These are phyloP conservation scores for Fusarium sp. DNA, from an alignment of 2,329 filamentous ascomycete genomes.

Conservation along the genomic window DNA sequence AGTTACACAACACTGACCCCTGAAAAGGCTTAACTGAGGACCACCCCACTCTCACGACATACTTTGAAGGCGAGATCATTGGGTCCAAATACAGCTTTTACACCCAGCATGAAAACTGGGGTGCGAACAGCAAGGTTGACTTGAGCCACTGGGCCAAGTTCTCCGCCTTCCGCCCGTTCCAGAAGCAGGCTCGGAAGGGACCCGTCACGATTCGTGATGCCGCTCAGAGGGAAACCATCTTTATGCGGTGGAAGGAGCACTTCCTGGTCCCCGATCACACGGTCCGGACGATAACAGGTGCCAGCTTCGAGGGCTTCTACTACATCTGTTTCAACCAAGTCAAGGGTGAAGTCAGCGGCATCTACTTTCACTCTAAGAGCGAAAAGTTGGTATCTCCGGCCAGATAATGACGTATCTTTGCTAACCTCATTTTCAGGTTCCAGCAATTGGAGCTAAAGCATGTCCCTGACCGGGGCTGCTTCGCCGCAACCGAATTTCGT, in stretches of 20 bases:
- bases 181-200: constrained; percentile 64
- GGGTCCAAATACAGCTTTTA: constrained; percentile 93
- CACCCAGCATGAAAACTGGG: constrained; percentile 89
- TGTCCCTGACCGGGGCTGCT: constrained; percentile 83
- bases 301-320: constrained; percentile 98
- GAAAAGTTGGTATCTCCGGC: constrained; percentile 75
- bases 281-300: constrained; percentile 87
- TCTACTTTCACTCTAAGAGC: constrained; percentile 98
- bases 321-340: constrained; percentile 99
- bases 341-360: constrained; percentile 84
- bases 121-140: constrained; percentile 89
- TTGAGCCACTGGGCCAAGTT: constrained; percentile 94
- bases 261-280: constrained; percentile 96
- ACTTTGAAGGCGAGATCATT: constrained; percentile 98
- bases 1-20: constrained; percentile 23
- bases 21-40: constrained; percentile 84
- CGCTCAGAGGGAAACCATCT: constrained; percentile 84
- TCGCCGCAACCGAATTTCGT: constrained; percentile 83
- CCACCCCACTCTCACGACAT: constrained; percentile 96
- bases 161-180: constrained; percentile 79
- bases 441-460: constrained; percentile 93
- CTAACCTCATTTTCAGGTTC: constrained; percentile 63
- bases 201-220: constrained; percentile 70
- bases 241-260: constrained; percentile 99
- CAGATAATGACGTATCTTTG: not conserved